Percentiles rank a stretch among this genome's conserved stretches.
These are phyloP conservation scores for Alternaria dauci DNA, from an alignment of 2,329 filamentous ascomycete species.

Conservation along the genomic window DNA sequence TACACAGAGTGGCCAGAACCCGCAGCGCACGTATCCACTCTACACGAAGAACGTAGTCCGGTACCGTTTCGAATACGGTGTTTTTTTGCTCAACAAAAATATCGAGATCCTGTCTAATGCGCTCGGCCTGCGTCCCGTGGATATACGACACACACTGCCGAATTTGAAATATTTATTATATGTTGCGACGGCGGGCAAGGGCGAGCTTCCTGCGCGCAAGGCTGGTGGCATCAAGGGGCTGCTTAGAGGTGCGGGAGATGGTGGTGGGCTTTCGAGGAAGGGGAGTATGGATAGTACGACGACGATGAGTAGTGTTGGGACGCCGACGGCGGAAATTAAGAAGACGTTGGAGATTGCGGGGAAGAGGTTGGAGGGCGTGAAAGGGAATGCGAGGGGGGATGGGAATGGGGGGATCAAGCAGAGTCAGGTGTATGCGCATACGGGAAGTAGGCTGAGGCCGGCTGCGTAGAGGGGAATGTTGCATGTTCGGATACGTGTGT, in stretches of 20 bases:
- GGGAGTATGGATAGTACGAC: conserved; percentile 46
- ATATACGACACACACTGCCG: conserved; percentile 89
- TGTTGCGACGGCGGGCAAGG: conserved; percentile 81
- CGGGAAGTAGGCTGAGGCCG: conserved; percentile 40
- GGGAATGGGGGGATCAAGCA: not conserved
- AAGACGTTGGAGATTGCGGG: conserved; percentile 27
- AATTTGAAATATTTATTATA: conserved; percentile 95
- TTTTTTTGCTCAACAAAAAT: conserved; percentile 96
- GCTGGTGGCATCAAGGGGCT: conserved; percentile 49
- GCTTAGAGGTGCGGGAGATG: conserved; percentile 28
- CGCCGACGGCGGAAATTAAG: conserved; percentile 29
- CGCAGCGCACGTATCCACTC: conserved; percentile 71
- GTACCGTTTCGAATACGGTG: conserved; percentile 94
- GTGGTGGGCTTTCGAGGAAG: conserved; percentile 36
- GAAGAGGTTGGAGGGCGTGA: conserved; percentile 16
- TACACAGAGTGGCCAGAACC: conserved; percentile 47
- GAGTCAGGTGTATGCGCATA: conserved; percentile 32
- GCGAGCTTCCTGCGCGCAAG: conserved; percentile 61
- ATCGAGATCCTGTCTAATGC: conserved; percentile 74
- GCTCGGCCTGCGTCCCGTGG: conserved; percentile 80
- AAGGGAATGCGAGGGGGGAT: too few relatives aligned
- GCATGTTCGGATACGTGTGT: too few relatives aligned
- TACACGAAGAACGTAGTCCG: conserved; percentile 75
- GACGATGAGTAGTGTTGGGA: conserved; percentile 39
- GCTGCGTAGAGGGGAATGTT: not conserved